Evolutionary conservation across 257 asterid species (phyloP), one percentile per base, ranked within the genome.

Genomic region (Solanum etuberosum): DNA sequence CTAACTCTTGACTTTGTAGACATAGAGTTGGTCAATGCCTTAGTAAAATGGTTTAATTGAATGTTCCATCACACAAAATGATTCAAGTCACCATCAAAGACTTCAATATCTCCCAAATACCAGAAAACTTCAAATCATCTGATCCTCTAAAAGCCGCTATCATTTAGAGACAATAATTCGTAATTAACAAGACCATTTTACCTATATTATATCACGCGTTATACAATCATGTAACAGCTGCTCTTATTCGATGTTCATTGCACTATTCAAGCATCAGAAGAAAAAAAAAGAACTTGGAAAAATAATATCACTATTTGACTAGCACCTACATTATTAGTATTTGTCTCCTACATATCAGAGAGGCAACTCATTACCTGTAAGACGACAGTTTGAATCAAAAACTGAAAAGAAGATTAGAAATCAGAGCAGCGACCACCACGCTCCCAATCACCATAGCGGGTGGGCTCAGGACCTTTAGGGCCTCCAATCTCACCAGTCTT

Each of bases 361-460:
- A 29, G 68, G 85, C 3, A 29, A 48, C 10, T 1, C 27, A 18
- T 16, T 43, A 46, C 84, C 84, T 43, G 57, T 48, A 9, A 81
- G 43, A 48, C 15, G 68, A 11, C 40, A 46, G 29, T 29, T 25
- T 48, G 42, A 81, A 46, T 18, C 68, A 48, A 48, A 78, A 48
- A 43, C 18, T n/a, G 46, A n/a, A 85, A 70, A 7, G 9, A 86
- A n/a, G 31, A 23, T 92, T 91, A 95, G 90, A 96, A 96, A 92
- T 95, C 98, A 31, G 84, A 92, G 93, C 99, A 96, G 77, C 99
- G 96, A 23, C 99, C 99, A 61, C 92, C 91, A 87, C 90, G 91
- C 88, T 96, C 99, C 99, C 98, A 96, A 84, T 96, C 99, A 61
- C 98, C 98, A 91, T 89, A 96, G 81, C 99, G 94, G 25, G 98